Evolutionary conservation across 2,329 filamentous ascomycete species (phyloP).

Genomic region (Penicillium hordei): DNA sequence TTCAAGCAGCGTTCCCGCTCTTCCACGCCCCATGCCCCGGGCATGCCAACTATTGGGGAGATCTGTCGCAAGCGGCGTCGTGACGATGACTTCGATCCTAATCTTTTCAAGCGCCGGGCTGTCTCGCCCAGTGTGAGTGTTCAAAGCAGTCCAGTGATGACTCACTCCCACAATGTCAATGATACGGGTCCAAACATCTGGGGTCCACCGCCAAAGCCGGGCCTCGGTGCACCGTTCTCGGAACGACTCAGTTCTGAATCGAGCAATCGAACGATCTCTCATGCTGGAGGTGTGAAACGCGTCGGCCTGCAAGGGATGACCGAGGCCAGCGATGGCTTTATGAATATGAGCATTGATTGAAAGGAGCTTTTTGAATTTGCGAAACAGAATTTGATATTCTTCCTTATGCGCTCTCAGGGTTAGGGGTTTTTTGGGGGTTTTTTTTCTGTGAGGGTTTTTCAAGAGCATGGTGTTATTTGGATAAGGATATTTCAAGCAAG

Average conservation of each 20-base stretch:
- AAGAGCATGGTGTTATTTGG: slow-evolving; percentile 2
- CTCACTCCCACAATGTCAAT: slow-evolving; percentile 75
- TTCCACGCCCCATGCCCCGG: slow-evolving; percentile 43
- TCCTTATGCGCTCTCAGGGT: neutral
- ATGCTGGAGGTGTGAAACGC: slow-evolving; percentile 50
- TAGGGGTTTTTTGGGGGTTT: neutral
- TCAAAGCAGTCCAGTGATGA: slow-evolving; percentile 81
- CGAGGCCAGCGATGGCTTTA: slow-evolving; percentile 90
- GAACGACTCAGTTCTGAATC: slow-evolving; percentile 52
- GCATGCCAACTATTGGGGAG: slow-evolving; percentile 63
- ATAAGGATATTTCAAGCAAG: slow-evolving; percentile 6
- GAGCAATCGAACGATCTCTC: slow-evolving; percentile 52
- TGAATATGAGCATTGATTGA: slow-evolving; percentile 95
- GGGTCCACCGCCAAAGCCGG: slow-evolving; percentile 68
- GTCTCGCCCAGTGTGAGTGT: slow-evolving; percentile 89
- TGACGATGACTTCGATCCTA: slow-evolving; percentile 86
- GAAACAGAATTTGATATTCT: neutral
- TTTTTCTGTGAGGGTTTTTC: neutral
- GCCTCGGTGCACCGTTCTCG: slow-evolving; percentile 50
- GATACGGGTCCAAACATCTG: slow-evolving; percentile 62
- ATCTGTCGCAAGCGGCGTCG: slow-evolving; percentile 77
- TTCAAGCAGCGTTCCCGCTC: slow-evolving; percentile 39
- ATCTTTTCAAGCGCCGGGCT: slow-evolving; percentile 84
- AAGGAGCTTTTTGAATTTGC: neutral
- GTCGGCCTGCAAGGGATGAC: slow-evolving; percentile 89